These are phyloP conservation scores for Glaciozyma martinii DNA, from an alignment of 768 basidiomycete species.

Conservation along the genomic window DNA sequence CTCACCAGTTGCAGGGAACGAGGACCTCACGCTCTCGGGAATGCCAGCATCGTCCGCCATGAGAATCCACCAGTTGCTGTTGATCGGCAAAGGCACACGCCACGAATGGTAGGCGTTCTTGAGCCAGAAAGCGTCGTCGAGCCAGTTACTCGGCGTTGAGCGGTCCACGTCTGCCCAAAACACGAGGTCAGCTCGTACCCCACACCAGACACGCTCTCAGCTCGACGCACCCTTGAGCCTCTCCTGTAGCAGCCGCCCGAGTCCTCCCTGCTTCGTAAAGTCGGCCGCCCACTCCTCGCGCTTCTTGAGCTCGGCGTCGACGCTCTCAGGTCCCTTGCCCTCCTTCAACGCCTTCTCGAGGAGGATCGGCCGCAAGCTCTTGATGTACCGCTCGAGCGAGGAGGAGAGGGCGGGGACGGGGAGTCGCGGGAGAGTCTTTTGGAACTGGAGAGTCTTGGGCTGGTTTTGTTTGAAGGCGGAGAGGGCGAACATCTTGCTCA, in stretches of 20 bases:
- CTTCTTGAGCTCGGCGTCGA: constrained; percentile 48
- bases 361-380: constrained; percentile 67
- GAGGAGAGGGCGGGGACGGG: constrained; percentile 71
- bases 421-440: constrained; percentile 53
- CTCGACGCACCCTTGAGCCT: constrained; percentile 56
- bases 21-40: constrained; percentile 41
- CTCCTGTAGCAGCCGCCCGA: constrained; percentile 62
- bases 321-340: constrained; percentile 32
- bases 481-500: constrained; percentile 36
- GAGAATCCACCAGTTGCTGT: constrained; percentile 95
- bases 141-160: constrained; percentile 80
- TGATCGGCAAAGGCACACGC: constrained; percentile 71
- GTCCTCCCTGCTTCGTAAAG: constrained; percentile 52
- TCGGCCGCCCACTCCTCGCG: constrained; percentile 57
- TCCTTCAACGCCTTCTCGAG: constrained; percentile 59
- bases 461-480: constrained; percentile 31
- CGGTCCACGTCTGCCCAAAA: constrained; percentile 59
- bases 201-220: neutral
- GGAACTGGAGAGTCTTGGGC: constrained; percentile 38
- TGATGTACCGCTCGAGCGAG: constrained; percentile 67
- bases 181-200: neutral
- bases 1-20: constrained; percentile 21
- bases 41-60: constrained; percentile 64
- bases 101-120: constrained; percentile 80
- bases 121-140: constrained; percentile 87